phyloP scores from a whole-genome alignment of 2,329 filamentous ascomycete species.

The Colletotrichum sp. region DNA sequence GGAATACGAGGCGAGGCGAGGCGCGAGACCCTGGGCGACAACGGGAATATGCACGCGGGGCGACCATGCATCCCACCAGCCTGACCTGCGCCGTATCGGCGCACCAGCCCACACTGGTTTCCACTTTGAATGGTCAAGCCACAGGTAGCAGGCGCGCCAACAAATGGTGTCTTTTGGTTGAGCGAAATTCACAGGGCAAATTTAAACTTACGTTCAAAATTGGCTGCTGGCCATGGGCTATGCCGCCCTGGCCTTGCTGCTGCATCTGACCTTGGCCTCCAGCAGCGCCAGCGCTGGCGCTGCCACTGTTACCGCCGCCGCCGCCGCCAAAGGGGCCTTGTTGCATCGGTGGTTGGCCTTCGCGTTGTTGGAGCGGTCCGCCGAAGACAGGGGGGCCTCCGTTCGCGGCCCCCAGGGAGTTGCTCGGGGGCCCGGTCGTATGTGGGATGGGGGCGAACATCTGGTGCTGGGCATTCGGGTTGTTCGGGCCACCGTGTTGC shows the following conservation, averaged over 20 bases:
- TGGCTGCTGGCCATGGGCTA: conserved; percentile 56
- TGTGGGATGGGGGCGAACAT: conserved; percentile 62
- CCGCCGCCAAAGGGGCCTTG: conserved; percentile 57
- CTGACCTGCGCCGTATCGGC: conserved; percentile 17
- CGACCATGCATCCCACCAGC: conserved; percentile 2
- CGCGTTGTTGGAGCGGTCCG: conserved; percentile 67
- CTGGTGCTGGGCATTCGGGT: conserved; percentile 52
- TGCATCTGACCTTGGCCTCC: conserved; percentile 75
- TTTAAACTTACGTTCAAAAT: conserved; percentile 70
- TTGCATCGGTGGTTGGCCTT: conserved; percentile 56
- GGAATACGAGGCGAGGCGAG: background rate
- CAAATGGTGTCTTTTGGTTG: background rate
- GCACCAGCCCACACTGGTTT: conserved; percentile 19
- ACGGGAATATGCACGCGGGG: conserved; percentile 7
- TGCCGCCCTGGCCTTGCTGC: conserved; percentile 22
- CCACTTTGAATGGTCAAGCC: conserved; percentile 19
- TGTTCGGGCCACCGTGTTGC: conserved; percentile 56
- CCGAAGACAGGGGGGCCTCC: conserved; percentile 71
- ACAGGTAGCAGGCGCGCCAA: conserved; percentile 1
- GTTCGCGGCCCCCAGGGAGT: conserved; percentile 61
- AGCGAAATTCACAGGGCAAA: background rate
- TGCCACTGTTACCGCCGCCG: conserved; percentile 22
- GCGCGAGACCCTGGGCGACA: background rate
- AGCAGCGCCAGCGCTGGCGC: conserved; percentile 43
- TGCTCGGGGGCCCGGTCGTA: conserved; percentile 52